Base-by-base conservation (phyloP, 495 filamentous ascomycete species). In the Elaphomyces granulatus region DNA sequence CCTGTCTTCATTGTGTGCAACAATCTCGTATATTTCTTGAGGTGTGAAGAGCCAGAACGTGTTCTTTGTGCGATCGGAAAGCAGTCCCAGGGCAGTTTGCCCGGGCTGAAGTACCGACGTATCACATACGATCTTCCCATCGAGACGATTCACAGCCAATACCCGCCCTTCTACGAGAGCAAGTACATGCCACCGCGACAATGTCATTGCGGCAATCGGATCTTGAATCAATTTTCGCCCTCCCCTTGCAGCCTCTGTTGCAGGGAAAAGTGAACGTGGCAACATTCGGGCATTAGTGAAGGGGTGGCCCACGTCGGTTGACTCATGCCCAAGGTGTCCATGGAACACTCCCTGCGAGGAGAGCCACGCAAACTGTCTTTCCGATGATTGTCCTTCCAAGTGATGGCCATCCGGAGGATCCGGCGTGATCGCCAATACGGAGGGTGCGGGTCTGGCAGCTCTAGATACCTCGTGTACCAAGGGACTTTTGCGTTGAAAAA, bases 11-110 rank as follows among this genome's bases (percentile, higher is more conserved):
- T 95, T 84, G 16, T 73, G 78, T 14, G 83, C 80, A 8, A 86
- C 83, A 34, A 98, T 81, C 62, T 98, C 92, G 49, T 81, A 94
- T 37, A 98, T 94, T 44, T 90, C 84, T 41, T 80, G 66, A 3
- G 71, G 67, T 1, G 92, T 96, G 52, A 95, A 94, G 14, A 95
- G 72, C 90, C 90, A 98, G 52, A 83, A 95, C 1, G 90, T 98
- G 44, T 84, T 87, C 63, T 95, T 92, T 48, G 85, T 86, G 20
- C 79, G 68, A 56, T 98, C 90, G 3, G 85, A 78, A 48, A 82
- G 75, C 15, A 98, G 71, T 18, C 83, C 86, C 26, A 96, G 58
- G 7, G 77, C 77, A 44, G 68, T 76, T 40, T 92, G 83, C 3
- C 80, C 79, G 16, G 74, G 72, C 41, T 92, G 81, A n/a, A 95